Evolutionary conservation across 225 moss, liverwort and hornwort genomes (phyloP).

Genomic region (Polytrichum formosum): DNA sequence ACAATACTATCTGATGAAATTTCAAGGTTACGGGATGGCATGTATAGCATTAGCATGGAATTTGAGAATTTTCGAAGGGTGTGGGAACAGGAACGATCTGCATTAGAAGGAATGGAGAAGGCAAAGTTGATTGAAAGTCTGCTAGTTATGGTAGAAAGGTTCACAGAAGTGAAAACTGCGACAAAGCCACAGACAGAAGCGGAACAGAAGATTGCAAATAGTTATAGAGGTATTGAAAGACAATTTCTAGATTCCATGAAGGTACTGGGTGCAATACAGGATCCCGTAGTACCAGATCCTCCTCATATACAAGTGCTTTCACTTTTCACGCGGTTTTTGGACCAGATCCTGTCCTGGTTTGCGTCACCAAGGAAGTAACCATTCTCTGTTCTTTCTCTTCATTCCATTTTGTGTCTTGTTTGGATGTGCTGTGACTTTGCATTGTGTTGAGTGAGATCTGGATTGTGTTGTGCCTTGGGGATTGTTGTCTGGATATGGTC

Average conservation of each 20-base stretch:
- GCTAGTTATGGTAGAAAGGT: constrained; percentile 4
- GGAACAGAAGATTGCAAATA: constrained; percentile 4
- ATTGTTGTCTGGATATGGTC: too few relatives aligned
- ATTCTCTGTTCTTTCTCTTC: neutral
- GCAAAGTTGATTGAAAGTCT: constrained; percentile 7
- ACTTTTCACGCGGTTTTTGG: constrained; percentile 9
- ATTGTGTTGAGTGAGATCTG: too few relatives aligned
- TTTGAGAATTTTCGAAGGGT: constrained; percentile 5
- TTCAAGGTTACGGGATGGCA: neutral
- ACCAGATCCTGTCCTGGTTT: constrained; percentile 4
- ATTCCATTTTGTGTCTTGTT: neutral
- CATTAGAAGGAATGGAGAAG: neutral
- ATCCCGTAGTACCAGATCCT: neutral
- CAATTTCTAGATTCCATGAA: constrained; percentile 8
- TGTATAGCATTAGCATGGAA: neutral
- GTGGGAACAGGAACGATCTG: constrained; percentile 4
- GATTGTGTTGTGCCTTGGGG: too few relatives aligned
- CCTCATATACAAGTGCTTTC: neutral
- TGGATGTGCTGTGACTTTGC: too few relatives aligned
- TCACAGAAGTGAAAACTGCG: neutral
- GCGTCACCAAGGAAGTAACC: neutral
- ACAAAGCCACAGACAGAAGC: neutral
- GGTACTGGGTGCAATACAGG: constrained; percentile 5
- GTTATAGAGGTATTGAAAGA: constrained; percentile 10
- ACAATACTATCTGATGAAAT: constrained; percentile 1